A percentile compares a stretch with the other conserved stretches of the same genome.
These are phyloP conservation scores for Paraglomus occultum DNA, from an alignment of 192 early-diverging fungal genomes.

Conservation along the genomic window DNA sequence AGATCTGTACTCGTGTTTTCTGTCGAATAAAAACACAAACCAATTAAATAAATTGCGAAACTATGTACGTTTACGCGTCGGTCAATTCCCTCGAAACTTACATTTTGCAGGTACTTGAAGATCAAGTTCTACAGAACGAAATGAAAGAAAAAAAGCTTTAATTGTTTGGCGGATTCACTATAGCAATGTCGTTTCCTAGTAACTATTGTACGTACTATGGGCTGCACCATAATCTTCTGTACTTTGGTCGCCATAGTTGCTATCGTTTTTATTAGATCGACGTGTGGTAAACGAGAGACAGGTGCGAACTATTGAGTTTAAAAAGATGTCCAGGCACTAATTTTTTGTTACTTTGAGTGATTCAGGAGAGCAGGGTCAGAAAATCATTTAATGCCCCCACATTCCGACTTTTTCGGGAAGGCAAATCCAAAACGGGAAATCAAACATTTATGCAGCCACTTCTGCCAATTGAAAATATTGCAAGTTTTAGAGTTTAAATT, in stretches of 20 bases:
- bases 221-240: slow-evolving; percentile 80
- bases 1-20: slow-evolving; percentile 89
- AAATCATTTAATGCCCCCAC: too few species aligned
- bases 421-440: too few species aligned
- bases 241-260: slow-evolving; percentile 61
- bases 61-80: neutral
- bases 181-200: neutral
- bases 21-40: slow-evolving; percentile 34
- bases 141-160: neutral
- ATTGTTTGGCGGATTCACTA: neutral
- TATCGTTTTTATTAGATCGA: too few species aligned
- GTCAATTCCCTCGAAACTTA: slow-evolving; percentile 36
- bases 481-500: too few species aligned
- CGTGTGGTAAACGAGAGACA: too few species aligned
- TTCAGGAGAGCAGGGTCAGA: too few species aligned
- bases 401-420: too few species aligned
- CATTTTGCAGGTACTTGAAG: slow-evolving; percentile 93
- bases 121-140: slow-evolving; percentile 75
- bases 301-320: too few species aligned
- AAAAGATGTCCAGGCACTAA: too few species aligned
- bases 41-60: neutral
- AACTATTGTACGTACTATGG: slow-evolving; percentile 54
- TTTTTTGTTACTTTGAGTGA: too few species aligned
- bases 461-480: too few species aligned
- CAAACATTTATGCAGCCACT: too few species aligned